These are phyloP conservation scores for Dalbergia cochinchinensis DNA, from an alignment of 306 rosid species.

Conservation along the genomic window DNA sequence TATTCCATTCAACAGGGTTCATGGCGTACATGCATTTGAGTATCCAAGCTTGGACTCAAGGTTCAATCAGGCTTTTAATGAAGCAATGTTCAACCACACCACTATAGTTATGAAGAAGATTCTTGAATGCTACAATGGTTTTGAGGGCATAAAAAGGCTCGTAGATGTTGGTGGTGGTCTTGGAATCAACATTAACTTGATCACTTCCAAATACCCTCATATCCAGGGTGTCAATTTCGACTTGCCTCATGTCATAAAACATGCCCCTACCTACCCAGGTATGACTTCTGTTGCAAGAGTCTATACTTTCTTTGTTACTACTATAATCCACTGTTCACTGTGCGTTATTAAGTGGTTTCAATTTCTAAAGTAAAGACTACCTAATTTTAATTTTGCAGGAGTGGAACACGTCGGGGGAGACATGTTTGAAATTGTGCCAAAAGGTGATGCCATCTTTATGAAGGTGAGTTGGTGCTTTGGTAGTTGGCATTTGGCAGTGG, in stretches of 20 bases:
- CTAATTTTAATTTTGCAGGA: no score
- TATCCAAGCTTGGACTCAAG: slow-evolving; percentile 46
- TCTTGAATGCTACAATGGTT: slow-evolving; percentile 57
- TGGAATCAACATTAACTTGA: slow-evolving; percentile 55
- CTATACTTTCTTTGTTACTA: no score
- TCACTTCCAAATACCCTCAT: slow-evolving; percentile 60
- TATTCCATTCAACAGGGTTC: slow-evolving; percentile 50
- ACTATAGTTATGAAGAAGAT: slow-evolving; percentile 39
- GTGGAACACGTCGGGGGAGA: no score
- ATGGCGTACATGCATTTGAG: slow-evolving; percentile 54
- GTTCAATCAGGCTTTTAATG: slow-evolving; percentile 58
- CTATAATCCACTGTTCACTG: no score
- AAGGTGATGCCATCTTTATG: no score
- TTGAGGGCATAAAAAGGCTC: slow-evolving; percentile 47
- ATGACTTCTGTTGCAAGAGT: neutral
- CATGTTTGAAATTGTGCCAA: no score
- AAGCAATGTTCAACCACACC: slow-evolving; percentile 51
- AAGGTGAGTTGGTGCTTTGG: no score
- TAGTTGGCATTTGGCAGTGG: no score
- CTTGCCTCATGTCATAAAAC: slow-evolving; percentile 58
- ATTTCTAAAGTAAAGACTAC: no score
- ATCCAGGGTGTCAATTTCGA: slow-evolving; percentile 51
- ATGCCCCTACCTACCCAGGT: slow-evolving; percentile 59
- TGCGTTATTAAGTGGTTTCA: no score
- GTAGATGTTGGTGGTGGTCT: slow-evolving; percentile 78